Base-by-base conservation (phyloP, 805 yeast genomes). In the Nakazawaea pomicola region DNA sequence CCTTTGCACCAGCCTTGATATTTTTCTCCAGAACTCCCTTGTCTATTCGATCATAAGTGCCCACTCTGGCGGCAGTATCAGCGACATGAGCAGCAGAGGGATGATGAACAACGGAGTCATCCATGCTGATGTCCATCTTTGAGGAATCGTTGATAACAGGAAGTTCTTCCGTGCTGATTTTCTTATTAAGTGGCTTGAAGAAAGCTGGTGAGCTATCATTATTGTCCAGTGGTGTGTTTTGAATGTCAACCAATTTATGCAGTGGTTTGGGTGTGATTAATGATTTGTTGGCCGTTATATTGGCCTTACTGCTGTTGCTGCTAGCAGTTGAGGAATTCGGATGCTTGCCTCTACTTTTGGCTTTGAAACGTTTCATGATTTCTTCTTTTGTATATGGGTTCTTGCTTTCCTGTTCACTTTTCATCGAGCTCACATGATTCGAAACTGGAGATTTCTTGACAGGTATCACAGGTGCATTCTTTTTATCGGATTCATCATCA, bases 331-430 rank as follows among this genome's bases (percentile, higher is more conserved):
- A 23, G 25, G 25, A 23, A 23, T 23, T 23, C 25, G 10, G 10
- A 23, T 23, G 25, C 25, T 23, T 7, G 7, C 10, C 10, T 8
- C 10, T 23, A 23, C 25, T 33, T 17, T 45, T 46, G 10, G 50
- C 40, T 46, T 43, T 51, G 40, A 50, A 33, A 31, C 42, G 39
- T 2, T 43, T 48, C 44, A 49, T 42, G 5, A 50, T 43, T 15
- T 48, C 46, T 8, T 47, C 48, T 34, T 47, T 50, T 3, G 52
- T 31, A 15, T 35, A 17, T 10, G 37, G 18, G 6, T 18, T 18
- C 17, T 38, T n/a, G n/a, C n/a, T n/a, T n/a, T n/a, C n/a, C n/a
- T n/a, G n/a, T n/a, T n/a, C n/a, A n/a, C n/a, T n/a, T n/a, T n/a
- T n/a, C n/a, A n/a, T n/a, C n/a, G n/a, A n/a, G n/a, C n/a, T n/a